Percentiles rank a stretch among this genome's conserved stretches.
Conservation (phyloP, 257 asterid genomes). For the Penstemon eatonii region DNA sequence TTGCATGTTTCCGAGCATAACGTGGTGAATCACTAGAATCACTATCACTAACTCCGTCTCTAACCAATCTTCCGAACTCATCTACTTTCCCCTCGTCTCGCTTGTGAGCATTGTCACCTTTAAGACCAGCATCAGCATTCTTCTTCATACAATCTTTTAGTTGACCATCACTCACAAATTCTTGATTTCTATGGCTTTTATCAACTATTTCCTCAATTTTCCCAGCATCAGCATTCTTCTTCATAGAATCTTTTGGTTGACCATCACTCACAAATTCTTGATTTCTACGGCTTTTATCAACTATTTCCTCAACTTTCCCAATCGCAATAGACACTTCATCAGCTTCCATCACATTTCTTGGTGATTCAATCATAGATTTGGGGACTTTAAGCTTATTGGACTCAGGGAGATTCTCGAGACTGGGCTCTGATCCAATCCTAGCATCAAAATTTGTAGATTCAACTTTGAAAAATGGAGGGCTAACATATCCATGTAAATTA, state of each 20-base stretch:
- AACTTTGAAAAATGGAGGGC: constrained; percentile 31
- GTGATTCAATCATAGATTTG: constrained; percentile 32
- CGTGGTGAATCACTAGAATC: constrained; percentile 66
- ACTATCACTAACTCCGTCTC: constrained; percentile 78
- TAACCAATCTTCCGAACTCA: constrained; percentile 88
- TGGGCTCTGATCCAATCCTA: constrained; percentile 32
- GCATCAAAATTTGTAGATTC: constrained; percentile 34
- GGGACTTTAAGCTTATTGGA: constrained; percentile 28
- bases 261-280: constrained; percentile 34
- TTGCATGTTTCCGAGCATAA: constrained; percentile 45
- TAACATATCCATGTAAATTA: constrained; percentile 35
- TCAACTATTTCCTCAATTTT: no score
- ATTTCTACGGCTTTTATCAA: constrained; percentile 31
- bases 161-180: background rate
- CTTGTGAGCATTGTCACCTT: constrained; percentile 33
- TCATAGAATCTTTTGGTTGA: background rate
- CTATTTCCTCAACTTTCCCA: constrained; percentile 31
- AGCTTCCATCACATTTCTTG: constrained; percentile 31
- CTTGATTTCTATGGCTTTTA: no score
- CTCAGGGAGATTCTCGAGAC: constrained; percentile 19
- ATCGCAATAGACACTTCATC: constrained; percentile 29
- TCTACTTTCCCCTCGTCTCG: constrained; percentile 51
- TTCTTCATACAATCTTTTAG: constrained; percentile 27
- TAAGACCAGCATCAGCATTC: constrained; percentile 28
- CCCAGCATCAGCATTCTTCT: constrained; percentile 19